These are phyloP conservation scores for Paramecium octaurelia DNA, from an alignment of 73 alveolate genomes.

Conservation along the genomic window DNA sequence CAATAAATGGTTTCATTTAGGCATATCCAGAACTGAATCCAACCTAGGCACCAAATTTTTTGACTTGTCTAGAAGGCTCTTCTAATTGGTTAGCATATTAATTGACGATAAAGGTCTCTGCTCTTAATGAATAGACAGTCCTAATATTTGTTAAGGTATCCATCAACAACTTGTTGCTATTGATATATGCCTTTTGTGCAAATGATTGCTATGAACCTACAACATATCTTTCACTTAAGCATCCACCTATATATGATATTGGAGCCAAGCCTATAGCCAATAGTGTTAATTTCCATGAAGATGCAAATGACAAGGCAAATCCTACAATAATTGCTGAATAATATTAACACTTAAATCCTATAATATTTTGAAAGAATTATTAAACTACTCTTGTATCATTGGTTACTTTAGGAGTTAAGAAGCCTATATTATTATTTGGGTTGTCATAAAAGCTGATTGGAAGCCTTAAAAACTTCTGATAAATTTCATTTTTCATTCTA, in stretches of 20 bases:
- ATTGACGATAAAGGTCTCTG: neutral
- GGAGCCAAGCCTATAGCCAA: constrained; percentile 47
- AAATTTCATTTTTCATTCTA: constrained; percentile 56
- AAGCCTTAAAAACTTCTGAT: constrained; percentile 9
- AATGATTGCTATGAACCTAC: neutral
- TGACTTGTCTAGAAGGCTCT: neutral
- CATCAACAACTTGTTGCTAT: neutral
- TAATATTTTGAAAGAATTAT: neutral
- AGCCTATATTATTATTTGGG: constrained; percentile 45
- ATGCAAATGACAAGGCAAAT: constrained; percentile 10
- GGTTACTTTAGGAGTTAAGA: constrained; percentile 33
- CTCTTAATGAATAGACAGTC: constrained; percentile 48
- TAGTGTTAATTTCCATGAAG: constrained; percentile 42
- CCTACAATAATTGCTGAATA: constrained; percentile 27
- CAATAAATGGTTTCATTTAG: neutral
- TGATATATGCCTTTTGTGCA: constrained; percentile 16
- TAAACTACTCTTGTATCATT: constrained; percentile 12
- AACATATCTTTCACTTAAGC: neutral
- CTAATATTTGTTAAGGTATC: constrained; percentile 46
- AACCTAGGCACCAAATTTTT: constrained; percentile 15
- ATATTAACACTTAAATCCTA: constrained; percentile 22
- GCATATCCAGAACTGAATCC: constrained; percentile 24
- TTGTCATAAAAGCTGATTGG: constrained; percentile 28
- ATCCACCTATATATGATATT: neutral
- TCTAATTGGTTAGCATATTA: neutral